A percentile compares a stretch with the other conserved stretches of the same genome.
These are phyloP conservation scores for Juglanconis juglandina DNA, from an alignment of 2,329 filamentous ascomycete species.

Conservation along the genomic window DNA sequence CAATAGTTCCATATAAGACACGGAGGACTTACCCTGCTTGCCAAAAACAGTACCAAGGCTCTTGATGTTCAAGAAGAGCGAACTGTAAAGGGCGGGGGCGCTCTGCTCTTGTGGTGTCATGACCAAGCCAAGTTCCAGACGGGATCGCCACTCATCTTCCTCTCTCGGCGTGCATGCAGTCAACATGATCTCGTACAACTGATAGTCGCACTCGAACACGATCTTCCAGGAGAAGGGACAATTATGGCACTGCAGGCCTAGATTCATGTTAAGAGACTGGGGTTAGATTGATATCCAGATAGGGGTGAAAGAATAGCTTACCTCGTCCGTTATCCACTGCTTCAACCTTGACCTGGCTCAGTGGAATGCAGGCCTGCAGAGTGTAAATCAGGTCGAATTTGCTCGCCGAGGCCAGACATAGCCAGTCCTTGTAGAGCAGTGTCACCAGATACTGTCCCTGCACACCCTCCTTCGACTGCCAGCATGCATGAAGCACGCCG, in stretches of 20 bases:
- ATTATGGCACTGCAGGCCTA: slow-evolving; percentile 83
- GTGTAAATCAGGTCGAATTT: slow-evolving; percentile 66
- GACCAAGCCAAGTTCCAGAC: slow-evolving; percentile 49
- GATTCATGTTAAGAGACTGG: not conserved
- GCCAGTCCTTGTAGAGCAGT: slow-evolving; percentile 74
- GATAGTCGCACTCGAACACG: slow-evolving; percentile 72
- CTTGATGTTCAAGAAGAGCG: slow-evolving; percentile 67
- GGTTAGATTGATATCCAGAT: not conserved
- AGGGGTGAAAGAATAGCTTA: slow-evolving; percentile 28
- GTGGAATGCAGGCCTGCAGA: slow-evolving; percentile 69
- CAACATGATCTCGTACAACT: slow-evolving; percentile 79
- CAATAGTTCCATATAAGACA: not conserved
- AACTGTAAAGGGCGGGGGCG: slow-evolving; percentile 49
- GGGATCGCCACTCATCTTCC: slow-evolving; percentile 73
- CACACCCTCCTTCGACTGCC: slow-evolving; percentile 66
- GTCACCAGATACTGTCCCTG: slow-evolving; percentile 81
- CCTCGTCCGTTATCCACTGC: slow-evolving; percentile 73
- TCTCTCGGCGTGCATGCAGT: slow-evolving; percentile 81
- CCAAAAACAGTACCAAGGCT: slow-evolving; percentile 73
- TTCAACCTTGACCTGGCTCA: slow-evolving; percentile 65
- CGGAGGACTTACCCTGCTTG: slow-evolving; percentile 53
- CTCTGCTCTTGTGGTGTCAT: slow-evolving; percentile 37
- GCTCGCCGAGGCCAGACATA: slow-evolving; percentile 70
- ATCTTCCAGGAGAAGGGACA: slow-evolving; percentile 90
- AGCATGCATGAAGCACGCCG: slow-evolving; percentile 78